phyloP scores from a whole-genome alignment of 2,329 filamentous ascomycete genomes.

The Lachnellula willkommii region DNA sequence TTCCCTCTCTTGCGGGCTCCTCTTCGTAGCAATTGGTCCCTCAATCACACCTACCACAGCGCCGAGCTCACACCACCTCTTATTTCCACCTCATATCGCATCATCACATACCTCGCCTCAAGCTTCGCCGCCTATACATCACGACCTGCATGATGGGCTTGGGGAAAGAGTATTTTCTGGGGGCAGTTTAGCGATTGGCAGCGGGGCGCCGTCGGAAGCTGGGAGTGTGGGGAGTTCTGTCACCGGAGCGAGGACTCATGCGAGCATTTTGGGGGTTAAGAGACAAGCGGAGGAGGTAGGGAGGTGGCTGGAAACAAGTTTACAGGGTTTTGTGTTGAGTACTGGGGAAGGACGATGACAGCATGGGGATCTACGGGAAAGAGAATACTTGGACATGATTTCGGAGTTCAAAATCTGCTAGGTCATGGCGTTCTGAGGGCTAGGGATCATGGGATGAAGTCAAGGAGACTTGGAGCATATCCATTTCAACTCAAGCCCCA shows the following conservation, averaged over 20 bases:
- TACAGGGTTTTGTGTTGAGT: constrained; percentile 38
- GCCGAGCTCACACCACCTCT: constrained; percentile 2
- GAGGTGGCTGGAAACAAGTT: constrained; percentile 54
- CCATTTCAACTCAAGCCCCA: neutral
- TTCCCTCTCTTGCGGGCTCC: constrained; percentile 51
- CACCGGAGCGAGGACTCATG: constrained; percentile 35
- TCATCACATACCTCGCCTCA: constrained; percentile 17
- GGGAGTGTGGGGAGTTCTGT: constrained; percentile 29
- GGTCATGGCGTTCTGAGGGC: neutral
- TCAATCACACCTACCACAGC: constrained; percentile 21
- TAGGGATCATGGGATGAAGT: no score
- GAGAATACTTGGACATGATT: no score
- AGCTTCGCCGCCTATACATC: constrained; percentile 15
- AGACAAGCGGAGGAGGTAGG: constrained; percentile 55
- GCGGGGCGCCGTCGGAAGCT: constrained; percentile 30
- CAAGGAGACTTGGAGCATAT: neutral
- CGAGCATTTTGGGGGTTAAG: constrained; percentile 47
- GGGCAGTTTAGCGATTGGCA: constrained; percentile 11
- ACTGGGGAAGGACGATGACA: constrained; percentile 21
- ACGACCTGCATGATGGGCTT: constrained; percentile 6
- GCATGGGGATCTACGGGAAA: neutral
- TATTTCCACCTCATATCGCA: constrained; percentile 2
- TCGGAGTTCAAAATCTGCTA: neutral
- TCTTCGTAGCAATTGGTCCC: constrained; percentile 57
- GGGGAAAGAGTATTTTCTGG: neutral